Percentiles rank a stretch among this genome's conserved stretches.
These are phyloP conservation scores for Neospora caninum DNA, from an alignment of 169 alveolate genomes.

Conservation along the genomic window DNA sequence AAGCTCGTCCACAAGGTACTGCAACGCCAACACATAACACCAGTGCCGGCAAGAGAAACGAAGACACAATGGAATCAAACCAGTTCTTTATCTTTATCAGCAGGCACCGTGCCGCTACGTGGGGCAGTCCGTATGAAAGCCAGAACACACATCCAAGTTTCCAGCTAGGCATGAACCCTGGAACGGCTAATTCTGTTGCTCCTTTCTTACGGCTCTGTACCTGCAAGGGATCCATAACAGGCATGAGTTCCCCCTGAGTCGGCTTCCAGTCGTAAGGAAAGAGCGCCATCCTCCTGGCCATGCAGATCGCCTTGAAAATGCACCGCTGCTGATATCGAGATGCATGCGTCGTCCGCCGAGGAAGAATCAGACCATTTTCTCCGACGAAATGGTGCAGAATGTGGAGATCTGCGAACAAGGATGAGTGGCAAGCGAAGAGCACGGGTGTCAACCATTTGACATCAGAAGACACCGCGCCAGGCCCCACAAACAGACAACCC, in stretches of 20 bases:
- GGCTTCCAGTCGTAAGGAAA: slow-evolving; percentile 87
- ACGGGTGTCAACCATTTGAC: neutral
- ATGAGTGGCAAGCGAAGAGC: neutral
- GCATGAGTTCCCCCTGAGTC: slow-evolving; percentile 77
- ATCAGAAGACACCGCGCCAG: neutral
- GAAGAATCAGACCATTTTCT: slow-evolving; percentile 83
- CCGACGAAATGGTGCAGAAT: slow-evolving; percentile 82
- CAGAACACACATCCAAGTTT: neutral
- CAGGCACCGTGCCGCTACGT: neutral
- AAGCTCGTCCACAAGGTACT: slow-evolving; percentile 82
- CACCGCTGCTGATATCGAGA: slow-evolving; percentile 83
- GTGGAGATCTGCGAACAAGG: slow-evolving; percentile 76
- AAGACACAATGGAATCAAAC: neutral
- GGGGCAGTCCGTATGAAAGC: too few species aligned
- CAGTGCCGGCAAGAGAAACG: neutral
- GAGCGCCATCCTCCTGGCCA: slow-evolving; percentile 85
- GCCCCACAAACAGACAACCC: neutral
- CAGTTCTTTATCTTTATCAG: neutral
- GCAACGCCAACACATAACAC: slow-evolving; percentile 32
- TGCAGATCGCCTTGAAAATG: slow-evolving; percentile 81
- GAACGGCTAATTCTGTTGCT: neutral
- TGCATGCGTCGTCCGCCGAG: slow-evolving; percentile 81
- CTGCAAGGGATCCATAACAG: slow-evolving; percentile 81
- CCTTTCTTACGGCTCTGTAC: neutral
- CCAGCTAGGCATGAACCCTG: neutral